Conservation (phyloP, 805 yeast genomes). For the Danielia reshetovae region DNA sequence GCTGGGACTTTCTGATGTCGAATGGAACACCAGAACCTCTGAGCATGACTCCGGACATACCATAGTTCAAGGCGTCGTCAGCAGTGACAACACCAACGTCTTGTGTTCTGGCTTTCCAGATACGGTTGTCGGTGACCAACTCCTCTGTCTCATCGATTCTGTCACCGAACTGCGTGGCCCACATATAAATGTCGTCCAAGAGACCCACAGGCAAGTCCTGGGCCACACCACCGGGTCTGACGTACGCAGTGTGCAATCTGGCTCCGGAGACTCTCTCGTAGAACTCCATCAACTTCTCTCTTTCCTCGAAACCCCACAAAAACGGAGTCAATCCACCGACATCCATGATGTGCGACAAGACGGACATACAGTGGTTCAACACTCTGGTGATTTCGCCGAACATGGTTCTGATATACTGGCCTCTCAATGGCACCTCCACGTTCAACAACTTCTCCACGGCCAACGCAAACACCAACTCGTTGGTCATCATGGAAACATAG, state of each 20-base stretch:
- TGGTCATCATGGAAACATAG: constrained; percentile 86
- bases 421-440: constrained; percentile 82
- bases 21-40: constrained; percentile 89
- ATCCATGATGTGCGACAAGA: constrained; percentile 87
- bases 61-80: constrained; percentile 80
- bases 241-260: constrained; percentile 81
- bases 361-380: constrained; percentile 82
- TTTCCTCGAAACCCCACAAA: constrained; percentile 91
- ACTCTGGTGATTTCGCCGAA: constrained; percentile 85
- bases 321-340: constrained; percentile 92
- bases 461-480: constrained; percentile 77
- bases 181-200: constrained; percentile 87
- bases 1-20: constrained; percentile 81
- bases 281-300: constrained; percentile 90
- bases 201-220: constrained; percentile 85
- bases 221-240: constrained; percentile 89
- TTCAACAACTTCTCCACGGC: constrained; percentile 83
- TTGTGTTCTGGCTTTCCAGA: constrained; percentile 84
- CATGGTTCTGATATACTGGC: constrained; percentile 76
- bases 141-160: constrained; percentile 89
- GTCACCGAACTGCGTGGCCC: constrained; percentile 96
- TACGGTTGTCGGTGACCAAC: constrained; percentile 83
- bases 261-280: constrained; percentile 91
- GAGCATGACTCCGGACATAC: constrained; percentile 82
- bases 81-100: constrained; percentile 80